phyloP scores from a whole-genome alignment of 1,284 basidiomycete species.

The Fomitopsis schrenkii region DNA sequence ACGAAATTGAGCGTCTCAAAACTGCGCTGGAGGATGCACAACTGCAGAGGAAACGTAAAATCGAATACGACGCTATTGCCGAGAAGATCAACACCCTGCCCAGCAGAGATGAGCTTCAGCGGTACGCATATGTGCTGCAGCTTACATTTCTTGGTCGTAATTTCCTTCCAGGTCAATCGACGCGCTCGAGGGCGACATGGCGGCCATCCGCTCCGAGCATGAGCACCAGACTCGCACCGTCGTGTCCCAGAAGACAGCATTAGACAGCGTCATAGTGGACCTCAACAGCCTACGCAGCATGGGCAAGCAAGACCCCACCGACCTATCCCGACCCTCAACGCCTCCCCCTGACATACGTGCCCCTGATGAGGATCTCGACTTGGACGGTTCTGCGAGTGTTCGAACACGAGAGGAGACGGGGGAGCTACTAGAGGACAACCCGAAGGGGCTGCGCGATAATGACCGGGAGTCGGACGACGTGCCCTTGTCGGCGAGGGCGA shows the following conservation, averaged over 20 bases:
- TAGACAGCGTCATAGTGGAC: conserved; percentile 62
- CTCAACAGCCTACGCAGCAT: conserved; percentile 57
- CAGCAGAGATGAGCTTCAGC: conserved; percentile 66
- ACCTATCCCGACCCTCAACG: conserved; percentile 26
- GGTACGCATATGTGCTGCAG: conserved; percentile 38
- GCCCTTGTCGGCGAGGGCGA: conserved; percentile 27
- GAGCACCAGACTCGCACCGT: conserved; percentile 66
- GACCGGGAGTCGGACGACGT: conserved; percentile 28
- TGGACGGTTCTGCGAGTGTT: conserved; percentile 25
- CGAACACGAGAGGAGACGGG: conserved; percentile 29
- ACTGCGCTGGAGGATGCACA: conserved; percentile 72
- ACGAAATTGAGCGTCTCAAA: conserved; percentile 75
- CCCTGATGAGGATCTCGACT: conserved; percentile 35
- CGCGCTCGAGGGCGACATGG: conserved; percentile 71
- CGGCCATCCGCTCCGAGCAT: conserved; percentile 67
- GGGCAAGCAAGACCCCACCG: conserved; percentile 50
- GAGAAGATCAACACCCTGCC: conserved; percentile 80
- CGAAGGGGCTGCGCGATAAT: conserved; percentile 26
- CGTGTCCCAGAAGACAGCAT: conserved; percentile 59
- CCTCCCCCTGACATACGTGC: conserved; percentile 43
- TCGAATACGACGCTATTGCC: conserved; percentile 78
- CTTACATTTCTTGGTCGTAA: not conserved
- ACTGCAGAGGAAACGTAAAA: conserved; percentile 65
- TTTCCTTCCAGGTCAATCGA: conserved; percentile 51
- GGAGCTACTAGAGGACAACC: conserved; percentile 33